Evolutionary conservation across 1,284 basidiomycete genomes (phyloP).

Genomic region (Heterobasidion occidentale): DNA sequence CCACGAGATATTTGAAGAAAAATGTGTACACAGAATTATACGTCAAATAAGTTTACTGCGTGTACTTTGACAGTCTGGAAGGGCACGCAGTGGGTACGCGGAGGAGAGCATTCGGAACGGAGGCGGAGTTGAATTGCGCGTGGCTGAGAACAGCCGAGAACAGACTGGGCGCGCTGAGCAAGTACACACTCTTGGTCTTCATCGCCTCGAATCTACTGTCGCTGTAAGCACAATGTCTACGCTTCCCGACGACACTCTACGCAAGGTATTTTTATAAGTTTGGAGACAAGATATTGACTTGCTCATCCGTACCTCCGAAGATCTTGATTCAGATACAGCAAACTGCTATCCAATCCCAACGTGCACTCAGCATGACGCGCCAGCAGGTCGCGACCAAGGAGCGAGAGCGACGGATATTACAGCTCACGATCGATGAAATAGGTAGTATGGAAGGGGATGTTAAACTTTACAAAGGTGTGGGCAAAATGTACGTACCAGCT

Average conservation of each 20-base stretch:
- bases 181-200: too few relatives aligned
- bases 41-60: too few relatives aligned
- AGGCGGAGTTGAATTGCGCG: too few relatives aligned
- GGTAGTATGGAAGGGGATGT: conserved; percentile 55
- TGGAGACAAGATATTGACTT: conserved; percentile 1
- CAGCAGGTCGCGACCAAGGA: conserved; percentile 77
- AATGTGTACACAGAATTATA: too few relatives aligned
- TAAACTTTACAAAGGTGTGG: conserved; percentile 84
- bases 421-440: conserved; percentile 78
- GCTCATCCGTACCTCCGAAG: conserved; percentile 28
- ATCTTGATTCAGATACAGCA: conserved; percentile 87
- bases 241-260: conserved; percentile 79
- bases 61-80: too few relatives aligned
- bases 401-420: conserved; percentile 79
- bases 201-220: too few relatives aligned
- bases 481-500: conserved; percentile 68
- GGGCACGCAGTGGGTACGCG: too few relatives aligned
- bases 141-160: too few relatives aligned
- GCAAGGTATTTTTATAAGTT: conserved; percentile 48
- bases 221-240: conserved; percentile 45
- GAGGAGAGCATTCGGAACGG: too few relatives aligned
- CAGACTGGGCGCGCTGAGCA: too few relatives aligned
- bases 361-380: conserved; percentile 59
- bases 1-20: too few relatives aligned
- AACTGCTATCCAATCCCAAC: conserved; percentile 75